Base-by-base conservation (phyloP, 352 stramenopile genomes). In the Pseudoperonospora humuli region DNA sequence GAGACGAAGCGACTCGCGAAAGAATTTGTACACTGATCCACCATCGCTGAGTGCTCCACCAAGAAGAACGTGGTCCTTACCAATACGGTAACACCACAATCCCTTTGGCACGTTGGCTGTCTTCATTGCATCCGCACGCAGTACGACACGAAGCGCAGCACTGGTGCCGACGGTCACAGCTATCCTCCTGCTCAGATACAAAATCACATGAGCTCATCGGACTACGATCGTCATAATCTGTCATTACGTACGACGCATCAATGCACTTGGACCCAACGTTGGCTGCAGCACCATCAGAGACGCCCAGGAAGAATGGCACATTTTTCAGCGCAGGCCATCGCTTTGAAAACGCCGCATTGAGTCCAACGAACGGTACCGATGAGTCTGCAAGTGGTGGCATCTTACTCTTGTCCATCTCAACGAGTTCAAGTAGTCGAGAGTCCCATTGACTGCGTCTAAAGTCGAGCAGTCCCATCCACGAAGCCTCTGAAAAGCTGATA, bases 41-140 rank as follows among this genome's bases (percentile, higher is more conserved):
- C 93, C 93, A 64, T 98, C 93, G 24, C 90, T 97, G n/a, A 98
- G 64, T 0, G 93, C 93, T 18, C 92, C 93, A n/a, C 93, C 93
- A 0, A 98, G 57, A 45, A 98, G 53, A 38, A 97, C 51, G 15
- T 84, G 70, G 25, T 87, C 56, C 15, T 71, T 64, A 39, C 91
- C 64, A 27, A 97, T 82, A 25, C 90, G 81, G 59, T 97, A 98
- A 62, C 90, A 97, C 78, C 93, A 98, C 11, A 98, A 63, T 3
- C 93, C 93, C 20, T 76, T 78, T 7, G 87, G 86, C 24, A 96
- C 84, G 39, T 80, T 84, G 6, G 62, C 46, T 19, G 70, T 48
- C 5, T 58, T 64, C 56, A 92, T 76, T 17, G 45, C 39, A 8
- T 64, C 47, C 10, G 64, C 34, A 3, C 49, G 45, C n/a, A 97